Conservation (phyloP, 2,329 filamentous ascomycete genomes). For the Cytospora piceae region DNA sequence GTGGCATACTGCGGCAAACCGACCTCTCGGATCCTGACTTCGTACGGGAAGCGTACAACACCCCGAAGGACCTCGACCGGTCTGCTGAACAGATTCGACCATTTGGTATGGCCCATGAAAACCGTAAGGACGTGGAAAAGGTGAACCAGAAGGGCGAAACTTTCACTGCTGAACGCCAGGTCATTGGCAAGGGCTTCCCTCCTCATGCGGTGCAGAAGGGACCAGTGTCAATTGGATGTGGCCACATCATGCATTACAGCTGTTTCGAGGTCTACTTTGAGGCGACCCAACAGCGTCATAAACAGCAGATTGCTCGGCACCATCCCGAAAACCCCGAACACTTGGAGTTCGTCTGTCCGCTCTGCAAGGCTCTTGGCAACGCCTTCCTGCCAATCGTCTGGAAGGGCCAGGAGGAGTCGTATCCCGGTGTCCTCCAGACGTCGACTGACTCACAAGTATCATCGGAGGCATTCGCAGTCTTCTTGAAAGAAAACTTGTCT, state of each 20-base stretch:
- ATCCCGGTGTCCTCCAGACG: slow-evolving; percentile 71
- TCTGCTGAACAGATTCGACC: slow-evolving; percentile 83
- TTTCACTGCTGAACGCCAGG: slow-evolving; percentile 75
- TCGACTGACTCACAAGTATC: slow-evolving; percentile 41
- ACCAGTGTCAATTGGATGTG: slow-evolving; percentile 87
- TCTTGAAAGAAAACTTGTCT: slow-evolving; percentile 49
- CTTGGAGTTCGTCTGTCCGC: slow-evolving; percentile 92
- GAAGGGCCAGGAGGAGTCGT: slow-evolving; percentile 87
- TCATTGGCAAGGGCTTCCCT: slow-evolving; percentile 87
- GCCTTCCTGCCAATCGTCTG: slow-evolving; percentile 93
- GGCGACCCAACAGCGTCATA: slow-evolving; percentile 81
- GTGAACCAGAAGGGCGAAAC: slow-evolving; percentile 72
- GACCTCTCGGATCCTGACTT: slow-evolving; percentile 81
- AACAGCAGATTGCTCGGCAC: slow-evolving; percentile 89
- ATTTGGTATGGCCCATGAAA: slow-evolving; percentile 89
- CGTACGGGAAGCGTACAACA: slow-evolving; percentile 79
- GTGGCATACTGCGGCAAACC: slow-evolving; percentile 83
- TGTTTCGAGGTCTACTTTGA: slow-evolving; percentile 93
- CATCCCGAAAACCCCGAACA: slow-evolving; percentile 80
- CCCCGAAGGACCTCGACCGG: slow-evolving; percentile 80
- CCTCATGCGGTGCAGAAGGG: slow-evolving; percentile 68
- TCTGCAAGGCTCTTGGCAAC: slow-evolving; percentile 96
- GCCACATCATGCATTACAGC: slow-evolving; percentile 97
- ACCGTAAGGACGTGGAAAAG: slow-evolving; percentile 76
- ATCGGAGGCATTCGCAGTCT: slow-evolving; percentile 61